phyloP scores from a whole-genome alignment of 768 basidiomycete species.

The Tulasnella sp. region DNA sequence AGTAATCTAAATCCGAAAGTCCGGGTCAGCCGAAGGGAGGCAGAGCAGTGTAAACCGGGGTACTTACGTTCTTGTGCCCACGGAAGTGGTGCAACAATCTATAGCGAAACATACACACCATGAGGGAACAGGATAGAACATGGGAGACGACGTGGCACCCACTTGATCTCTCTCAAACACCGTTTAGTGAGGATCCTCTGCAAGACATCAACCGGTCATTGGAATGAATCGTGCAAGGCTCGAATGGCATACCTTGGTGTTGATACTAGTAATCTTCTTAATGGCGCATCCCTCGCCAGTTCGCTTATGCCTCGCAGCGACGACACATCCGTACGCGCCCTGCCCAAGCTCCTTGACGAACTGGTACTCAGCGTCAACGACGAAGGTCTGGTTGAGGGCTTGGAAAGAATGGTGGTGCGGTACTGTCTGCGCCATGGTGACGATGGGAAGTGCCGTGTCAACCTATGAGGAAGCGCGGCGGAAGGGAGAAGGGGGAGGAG shows the following conservation, averaged over 20 bases:
- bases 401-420: slow-evolving; percentile 66
- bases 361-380: slow-evolving; percentile 80
- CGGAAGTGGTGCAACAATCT: slow-evolving; percentile 95
- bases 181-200: slow-evolving; percentile 93
- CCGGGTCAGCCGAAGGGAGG: not conserved
- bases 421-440: not conserved
- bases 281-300: slow-evolving; percentile 86
- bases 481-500: not conserved
- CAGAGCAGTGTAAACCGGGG: not conserved
- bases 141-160: too few species aligned
- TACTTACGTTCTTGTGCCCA: slow-evolving; percentile 90
- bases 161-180: slow-evolving; percentile 91
- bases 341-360: slow-evolving; percentile 96
- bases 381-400: slow-evolving; percentile 73
- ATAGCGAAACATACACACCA: too few species aligned
- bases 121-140: too few species aligned
- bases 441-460: too few species aligned
- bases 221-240: not conserved
- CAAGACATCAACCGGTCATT: not conserved
- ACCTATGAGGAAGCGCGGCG: not conserved
- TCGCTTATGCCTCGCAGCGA: slow-evolving; percentile 68
- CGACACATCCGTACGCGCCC: slow-evolving; percentile 89
- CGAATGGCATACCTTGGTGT: slow-evolving; percentile 54
- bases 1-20: slow-evolving; percentile 50
- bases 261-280: slow-evolving; percentile 93